Evolutionary conservation across 2,329 filamentous ascomycete species (phyloP).

Genomic region (Diplodia mutila): DNA sequence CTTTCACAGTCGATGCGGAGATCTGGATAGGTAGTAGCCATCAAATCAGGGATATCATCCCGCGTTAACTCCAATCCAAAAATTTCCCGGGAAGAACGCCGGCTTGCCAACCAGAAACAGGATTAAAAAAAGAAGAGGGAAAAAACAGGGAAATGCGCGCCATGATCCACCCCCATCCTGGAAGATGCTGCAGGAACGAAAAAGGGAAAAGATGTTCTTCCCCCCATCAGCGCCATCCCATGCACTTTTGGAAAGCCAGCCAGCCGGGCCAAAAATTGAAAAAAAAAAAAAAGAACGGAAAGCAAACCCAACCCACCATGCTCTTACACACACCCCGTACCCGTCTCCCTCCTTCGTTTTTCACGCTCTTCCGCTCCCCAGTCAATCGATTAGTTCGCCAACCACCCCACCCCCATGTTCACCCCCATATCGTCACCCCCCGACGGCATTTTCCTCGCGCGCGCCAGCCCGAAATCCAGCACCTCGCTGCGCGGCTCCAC

Average conservation of each 20-base stretch:
- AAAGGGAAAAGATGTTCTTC: background rate
- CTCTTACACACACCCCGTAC: no score
- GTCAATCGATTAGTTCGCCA: background rate
- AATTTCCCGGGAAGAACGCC: background rate
- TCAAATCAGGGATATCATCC: constrained; percentile 1
- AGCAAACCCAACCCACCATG: background rate
- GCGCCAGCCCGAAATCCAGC: constrained; percentile 45
- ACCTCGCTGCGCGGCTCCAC: constrained; percentile 52
- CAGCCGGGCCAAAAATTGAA: background rate
- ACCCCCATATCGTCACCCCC: background rate
- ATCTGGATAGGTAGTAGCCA: background rate
- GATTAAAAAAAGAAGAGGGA: background rate
- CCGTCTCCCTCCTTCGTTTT: no score
- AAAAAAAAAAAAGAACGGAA: background rate
- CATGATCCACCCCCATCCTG: background rate
- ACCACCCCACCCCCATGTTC: background rate
- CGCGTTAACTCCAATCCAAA: background rate
- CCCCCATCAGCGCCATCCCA: background rate
- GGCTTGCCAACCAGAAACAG: background rate
- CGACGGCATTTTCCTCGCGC: constrained; percentile 14
- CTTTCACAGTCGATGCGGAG: background rate
- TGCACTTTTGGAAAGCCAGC: background rate
- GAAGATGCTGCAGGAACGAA: background rate
- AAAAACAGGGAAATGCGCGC: background rate
- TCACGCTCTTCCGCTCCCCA: no score